Conservation (phyloP, 495 filamentous ascomycete genomes). For the Xylaria cubensis region DNA sequence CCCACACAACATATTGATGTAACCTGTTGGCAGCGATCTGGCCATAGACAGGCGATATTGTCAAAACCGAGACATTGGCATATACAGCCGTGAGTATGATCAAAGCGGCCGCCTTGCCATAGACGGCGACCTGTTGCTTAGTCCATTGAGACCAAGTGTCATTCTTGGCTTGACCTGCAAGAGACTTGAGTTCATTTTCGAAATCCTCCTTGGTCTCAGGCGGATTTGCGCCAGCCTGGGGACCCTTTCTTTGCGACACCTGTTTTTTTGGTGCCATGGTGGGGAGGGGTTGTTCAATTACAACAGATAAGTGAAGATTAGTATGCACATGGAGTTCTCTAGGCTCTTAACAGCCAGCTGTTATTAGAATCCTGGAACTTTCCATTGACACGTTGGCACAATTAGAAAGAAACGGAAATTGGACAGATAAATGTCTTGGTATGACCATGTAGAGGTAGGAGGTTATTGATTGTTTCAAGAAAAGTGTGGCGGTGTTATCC, state of each 20-base stretch:
- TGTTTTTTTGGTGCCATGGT: conserved; percentile 41
- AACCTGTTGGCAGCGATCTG: conserved; percentile 74
- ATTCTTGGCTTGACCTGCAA: conserved; percentile 58
- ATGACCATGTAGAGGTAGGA: too few relatives aligned
- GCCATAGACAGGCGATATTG: conserved; percentile 85
- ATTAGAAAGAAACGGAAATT: conserved; percentile 18
- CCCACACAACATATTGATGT: conserved; percentile 69
- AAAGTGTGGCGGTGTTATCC: conserved; percentile 28
- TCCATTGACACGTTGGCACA: not conserved
- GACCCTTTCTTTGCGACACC: conserved; percentile 30
- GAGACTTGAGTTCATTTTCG: conserved; percentile 55
- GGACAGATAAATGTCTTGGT: conserved; percentile 27
- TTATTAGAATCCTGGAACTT: conserved; percentile 11
- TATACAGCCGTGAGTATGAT: conserved; percentile 74
- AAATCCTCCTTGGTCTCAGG: conserved; percentile 54
- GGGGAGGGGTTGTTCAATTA: not conserved
- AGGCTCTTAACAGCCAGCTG: conserved; percentile 41
- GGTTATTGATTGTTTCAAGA: not conserved
- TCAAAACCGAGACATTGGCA: conserved; percentile 75
- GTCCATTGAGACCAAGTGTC: conserved; percentile 49
- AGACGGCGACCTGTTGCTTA: conserved; percentile 46
- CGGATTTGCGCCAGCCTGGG: conserved; percentile 31
- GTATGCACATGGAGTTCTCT: not conserved
- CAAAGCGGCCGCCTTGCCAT: conserved; percentile 49
- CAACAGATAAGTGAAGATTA: not conserved